Percentiles rank a stretch among this genome's conserved stretches.
Evolutionary conservation across 2,329 filamentous ascomycete species (phyloP).

Genomic region (Hortaea werneckii): DNA sequence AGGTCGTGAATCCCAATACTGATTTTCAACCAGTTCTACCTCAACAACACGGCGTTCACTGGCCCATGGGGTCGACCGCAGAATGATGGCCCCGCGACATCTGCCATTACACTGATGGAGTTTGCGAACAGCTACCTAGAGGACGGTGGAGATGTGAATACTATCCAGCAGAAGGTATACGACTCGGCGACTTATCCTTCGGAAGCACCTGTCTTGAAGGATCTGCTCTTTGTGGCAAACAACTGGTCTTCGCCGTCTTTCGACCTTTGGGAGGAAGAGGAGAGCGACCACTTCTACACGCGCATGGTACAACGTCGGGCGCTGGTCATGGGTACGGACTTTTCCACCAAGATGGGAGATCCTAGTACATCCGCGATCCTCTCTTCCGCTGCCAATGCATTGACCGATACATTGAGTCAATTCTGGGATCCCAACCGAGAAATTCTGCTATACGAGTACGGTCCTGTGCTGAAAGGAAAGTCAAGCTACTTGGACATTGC

Average conservation of each 20-base stretch:
- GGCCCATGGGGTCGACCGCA: slow-evolving; percentile 25
- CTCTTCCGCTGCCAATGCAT: slow-evolving; percentile 14
- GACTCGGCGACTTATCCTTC: slow-evolving; percentile 16
- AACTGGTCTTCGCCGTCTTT: slow-evolving; percentile 21
- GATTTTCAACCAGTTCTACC: slow-evolving; percentile 13
- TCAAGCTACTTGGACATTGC: slow-evolving; percentile 25
- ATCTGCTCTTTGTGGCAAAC: slow-evolving; percentile 22
- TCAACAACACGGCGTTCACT: slow-evolving; percentile 22
- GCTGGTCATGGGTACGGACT: slow-evolving; percentile 18
- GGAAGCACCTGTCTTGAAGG: slow-evolving; percentile 18
- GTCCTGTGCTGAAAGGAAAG: slow-evolving; percentile 22
- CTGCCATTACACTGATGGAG: slow-evolving; percentile 23
- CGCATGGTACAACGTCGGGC: slow-evolving; percentile 22
- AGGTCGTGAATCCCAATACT: no score
- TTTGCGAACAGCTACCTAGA: slow-evolving; percentile 21
- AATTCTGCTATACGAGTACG: slow-evolving; percentile 25
- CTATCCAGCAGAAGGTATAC: slow-evolving; percentile 20
- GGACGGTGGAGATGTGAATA: slow-evolving; percentile 16
- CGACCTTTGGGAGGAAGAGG: slow-evolving; percentile 25
- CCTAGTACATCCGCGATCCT: slow-evolving; percentile 17
- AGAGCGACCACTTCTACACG: slow-evolving; percentile 23
- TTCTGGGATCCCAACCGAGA: slow-evolving; percentile 24
- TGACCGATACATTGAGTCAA: slow-evolving; percentile 17
- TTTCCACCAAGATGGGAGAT: slow-evolving; percentile 23
- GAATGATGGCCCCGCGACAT: slow-evolving; percentile 24